Evolutionary conservation across 345 rosid species (phyloP), one percentile per base, ranked within the genome.

Genomic region (Nephelium lappaceum): DNA sequence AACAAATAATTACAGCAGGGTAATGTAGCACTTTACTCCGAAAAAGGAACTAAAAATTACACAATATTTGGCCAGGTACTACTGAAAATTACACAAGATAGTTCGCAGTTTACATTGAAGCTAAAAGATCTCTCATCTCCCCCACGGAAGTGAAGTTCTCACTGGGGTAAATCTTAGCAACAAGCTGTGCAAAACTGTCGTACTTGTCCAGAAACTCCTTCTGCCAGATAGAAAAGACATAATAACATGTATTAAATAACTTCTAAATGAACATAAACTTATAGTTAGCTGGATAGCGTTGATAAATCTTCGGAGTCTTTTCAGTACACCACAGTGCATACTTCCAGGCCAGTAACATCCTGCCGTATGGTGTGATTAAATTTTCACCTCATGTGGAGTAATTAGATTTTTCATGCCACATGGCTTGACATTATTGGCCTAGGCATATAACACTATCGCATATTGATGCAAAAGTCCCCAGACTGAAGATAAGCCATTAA

Each of bases 131-230:
- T 80, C 89, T 89, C 97, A 96, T 94, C 81, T 96, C 98, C 58
- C 85, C 71, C 9, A 88, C 95, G 0, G 97, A 87, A 10, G 89
- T 92, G 77, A 94, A 88, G 73, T 86, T 86, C 88, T 94, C 99
- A 0, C 31, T 87, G 3, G 97, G 97, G 78, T 96, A 96, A 76
- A 96, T 88, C 89, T 94, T 96, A 19, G 97, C 94, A 73, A 93
- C 92, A 2, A 90, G 89, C 85, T 93, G 97, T 18, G 85, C 98
- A 69, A 93, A 96, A 84, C 95, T 91, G 68, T 96, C 99, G 51
- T 96, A 92, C 87, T 96, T 96, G 90, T 94, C 98, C 86, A 92
- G 80, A 80, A 94, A 96, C 77, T 96, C 99, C 80, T 94, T 92
- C 97, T 96, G 98, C 69, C 81, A 84, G 78, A 69, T 74, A 36